Evolutionary conservation across 2,329 filamentous ascomycete species (phyloP), one percentile per base, ranked within the genome.

Genomic region (Venturia pyrina): DNA sequence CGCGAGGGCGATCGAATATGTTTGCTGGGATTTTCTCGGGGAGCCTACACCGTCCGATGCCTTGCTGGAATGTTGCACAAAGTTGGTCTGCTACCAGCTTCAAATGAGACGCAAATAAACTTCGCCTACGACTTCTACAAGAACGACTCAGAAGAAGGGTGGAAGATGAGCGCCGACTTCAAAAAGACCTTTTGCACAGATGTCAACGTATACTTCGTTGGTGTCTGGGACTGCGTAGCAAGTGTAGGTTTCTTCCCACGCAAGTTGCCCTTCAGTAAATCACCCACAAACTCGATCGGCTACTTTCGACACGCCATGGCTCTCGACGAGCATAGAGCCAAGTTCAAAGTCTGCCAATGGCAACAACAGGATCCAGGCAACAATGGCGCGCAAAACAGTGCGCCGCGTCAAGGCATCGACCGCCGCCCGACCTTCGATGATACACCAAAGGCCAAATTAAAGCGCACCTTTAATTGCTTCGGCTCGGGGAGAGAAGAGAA

Each of bases 91-190:
- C 64, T 75, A 1, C 73, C 73, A 37, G 70, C 72, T 5, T 74
- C 68, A 65, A 79, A 73, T 70, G 69, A 62, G 0, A 71, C 73
- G 3, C 78, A 79, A 66, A 70, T 80, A 13, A 70, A 69, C 6
- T 79, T 80, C 68, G 78, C 78, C 10, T 81, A 80, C 68, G 69
- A 78, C 11, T 78, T 78, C 70, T 81, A 79, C 71, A 78, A 77
- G 62, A 72, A 79, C 66, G 76, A 80, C 65, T 71, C 72, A 0
- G 64, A 69, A 2, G 67, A 75, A 7, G 78, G 78, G 7, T 78
- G 75, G 75, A 72, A 75, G 64, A 77, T 78, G 73, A 77, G 75
- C 64, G 69, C 66, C 5, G 75, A 78, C 11, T 80, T 80, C 74
- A 80, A 78, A 68, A 72, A 71, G 56, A 79, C 79, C 0, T 81